Evolutionary conservation across 2,329 filamentous ascomycete genomes (phyloP).

Genomic region (Phymatotrichopsis omnivora): DNA sequence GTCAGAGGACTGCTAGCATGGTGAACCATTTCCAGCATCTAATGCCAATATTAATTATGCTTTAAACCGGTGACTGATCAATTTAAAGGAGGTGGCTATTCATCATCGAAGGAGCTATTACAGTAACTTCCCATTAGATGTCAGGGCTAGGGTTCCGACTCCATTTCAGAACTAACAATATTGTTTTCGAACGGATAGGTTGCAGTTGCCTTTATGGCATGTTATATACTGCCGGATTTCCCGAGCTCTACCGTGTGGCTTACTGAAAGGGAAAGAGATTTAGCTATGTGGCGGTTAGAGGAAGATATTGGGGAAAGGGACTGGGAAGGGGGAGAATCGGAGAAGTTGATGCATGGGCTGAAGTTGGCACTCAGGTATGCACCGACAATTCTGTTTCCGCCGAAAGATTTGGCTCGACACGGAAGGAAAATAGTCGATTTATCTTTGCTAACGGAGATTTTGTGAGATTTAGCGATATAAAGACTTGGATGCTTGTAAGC

Average conservation of each 20-base stretch:
- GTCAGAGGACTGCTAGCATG: slow-evolving; percentile 48
- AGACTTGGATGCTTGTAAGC: slow-evolving; percentile 49
- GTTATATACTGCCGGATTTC: slow-evolving; percentile 57
- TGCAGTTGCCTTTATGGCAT: slow-evolving; percentile 46
- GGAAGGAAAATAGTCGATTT: background rate
- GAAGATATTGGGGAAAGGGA: slow-evolving; percentile 57
- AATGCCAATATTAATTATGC: slow-evolving; percentile 5
- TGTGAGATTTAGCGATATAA: slow-evolving; percentile 40
- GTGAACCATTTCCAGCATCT: slow-evolving; percentile 33
- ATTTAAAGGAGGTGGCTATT: slow-evolving; percentile 48
- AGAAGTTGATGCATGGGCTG: slow-evolving; percentile 48
- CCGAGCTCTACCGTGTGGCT: slow-evolving; percentile 52
- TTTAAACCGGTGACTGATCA: background rate
- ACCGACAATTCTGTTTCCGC: too few species aligned
- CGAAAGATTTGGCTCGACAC: background rate
- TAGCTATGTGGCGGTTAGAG: slow-evolving; percentile 52
- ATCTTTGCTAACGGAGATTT: background rate
- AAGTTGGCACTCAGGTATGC: slow-evolving; percentile 43
- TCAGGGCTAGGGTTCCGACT: too few species aligned
- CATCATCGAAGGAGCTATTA: slow-evolving; percentile 59
- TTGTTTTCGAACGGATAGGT: slow-evolving; percentile 34
- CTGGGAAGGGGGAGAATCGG: slow-evolving; percentile 47
- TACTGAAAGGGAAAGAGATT: slow-evolving; percentile 46
- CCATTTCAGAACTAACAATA: too few species aligned
- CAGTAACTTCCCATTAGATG: too few species aligned